Evolutionary conservation across 2,329 filamentous ascomycete species (phyloP).

Genomic region (Boeremia lycopersici): DNA sequence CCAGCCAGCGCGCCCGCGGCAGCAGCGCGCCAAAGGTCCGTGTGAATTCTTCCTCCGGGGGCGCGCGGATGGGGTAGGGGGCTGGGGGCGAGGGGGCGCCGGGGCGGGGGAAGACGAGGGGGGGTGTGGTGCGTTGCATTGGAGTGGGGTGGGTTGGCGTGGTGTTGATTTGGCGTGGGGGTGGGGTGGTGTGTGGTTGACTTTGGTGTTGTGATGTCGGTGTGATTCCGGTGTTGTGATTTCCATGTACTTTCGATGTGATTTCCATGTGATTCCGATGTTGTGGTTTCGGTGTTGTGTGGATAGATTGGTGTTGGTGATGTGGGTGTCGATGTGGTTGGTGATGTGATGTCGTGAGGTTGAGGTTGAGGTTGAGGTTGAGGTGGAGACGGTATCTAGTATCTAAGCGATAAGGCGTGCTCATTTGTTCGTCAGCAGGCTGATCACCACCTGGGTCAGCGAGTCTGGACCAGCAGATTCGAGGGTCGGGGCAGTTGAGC

Average conservation of each 20-base stretch:
- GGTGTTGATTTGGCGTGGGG: not conserved
- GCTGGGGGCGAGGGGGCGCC: no score
- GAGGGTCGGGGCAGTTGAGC: no score
- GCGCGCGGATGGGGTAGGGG: conserved; percentile 48
- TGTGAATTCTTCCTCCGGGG: conserved; percentile 48
- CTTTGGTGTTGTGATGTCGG: not conserved
- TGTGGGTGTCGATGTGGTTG: no score
- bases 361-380: not conserved
- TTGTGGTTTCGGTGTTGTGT: no score
- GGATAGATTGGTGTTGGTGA: not conserved
- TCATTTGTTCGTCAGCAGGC: not conserved
- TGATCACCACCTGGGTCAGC: no score
- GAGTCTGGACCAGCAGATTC: no score
- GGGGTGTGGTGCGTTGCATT: no score
- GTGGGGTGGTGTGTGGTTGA: not conserved
- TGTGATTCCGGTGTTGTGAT: not conserved
- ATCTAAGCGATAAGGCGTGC: no score
- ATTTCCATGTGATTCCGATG: not conserved
- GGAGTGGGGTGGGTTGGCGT: no score
- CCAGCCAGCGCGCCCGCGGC: conserved; percentile 46
- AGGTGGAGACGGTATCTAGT: no score
- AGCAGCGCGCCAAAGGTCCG: conserved; percentile 49
- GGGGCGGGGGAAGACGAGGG: conserved; percentile 35
- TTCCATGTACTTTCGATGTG: no score
- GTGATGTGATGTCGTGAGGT: not conserved